phyloP scores from a whole-genome alignment of 768 basidiomycete species.

The Amanita phalloides region DNA sequence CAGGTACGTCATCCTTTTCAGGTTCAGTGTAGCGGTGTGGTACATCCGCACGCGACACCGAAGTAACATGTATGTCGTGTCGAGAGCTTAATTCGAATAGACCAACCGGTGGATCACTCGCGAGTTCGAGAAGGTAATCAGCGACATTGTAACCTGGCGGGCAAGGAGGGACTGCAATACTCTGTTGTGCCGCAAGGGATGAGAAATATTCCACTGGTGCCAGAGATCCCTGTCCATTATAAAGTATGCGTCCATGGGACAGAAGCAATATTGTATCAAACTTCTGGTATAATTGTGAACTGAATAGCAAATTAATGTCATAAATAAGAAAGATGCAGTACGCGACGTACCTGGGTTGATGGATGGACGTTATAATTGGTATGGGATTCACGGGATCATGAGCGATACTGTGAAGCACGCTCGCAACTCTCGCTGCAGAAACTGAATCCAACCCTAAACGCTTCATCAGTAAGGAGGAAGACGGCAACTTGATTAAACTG shows the following conservation, averaged over 20 bases:
- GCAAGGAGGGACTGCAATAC: conserved; percentile 32
- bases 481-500: conserved; percentile 7
- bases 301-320: conserved; percentile 13
- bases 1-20: conserved; percentile 7
- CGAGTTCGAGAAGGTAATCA: conserved; percentile 86
- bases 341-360: conserved; percentile 62
- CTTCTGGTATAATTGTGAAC: conserved; percentile 74
- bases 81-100: conserved; percentile 25
- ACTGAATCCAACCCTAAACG: conserved; percentile 71
- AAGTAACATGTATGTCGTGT: background rate
- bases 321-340: background rate
- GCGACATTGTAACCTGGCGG: conserved; percentile 85
- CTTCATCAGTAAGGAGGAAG: conserved; percentile 1
- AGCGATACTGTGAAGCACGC: conserved; percentile 66
- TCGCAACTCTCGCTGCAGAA: conserved; percentile 72
- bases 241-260: conserved; percentile 66
- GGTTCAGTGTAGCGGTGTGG: background rate
- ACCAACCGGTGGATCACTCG: conserved; percentile 48
- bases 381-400: conserved; percentile 58
- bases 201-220: conserved; percentile 62
- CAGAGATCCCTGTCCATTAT: conserved; percentile 67
- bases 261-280: conserved; percentile 79
- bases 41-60: background rate
- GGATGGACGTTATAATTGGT: conserved; percentile 78
- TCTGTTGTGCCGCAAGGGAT: conserved; percentile 21